Evolutionary conservation across 1,284 basidiomycete genomes (phyloP).

Genomic region (Leccinum subfulvum): DNA sequence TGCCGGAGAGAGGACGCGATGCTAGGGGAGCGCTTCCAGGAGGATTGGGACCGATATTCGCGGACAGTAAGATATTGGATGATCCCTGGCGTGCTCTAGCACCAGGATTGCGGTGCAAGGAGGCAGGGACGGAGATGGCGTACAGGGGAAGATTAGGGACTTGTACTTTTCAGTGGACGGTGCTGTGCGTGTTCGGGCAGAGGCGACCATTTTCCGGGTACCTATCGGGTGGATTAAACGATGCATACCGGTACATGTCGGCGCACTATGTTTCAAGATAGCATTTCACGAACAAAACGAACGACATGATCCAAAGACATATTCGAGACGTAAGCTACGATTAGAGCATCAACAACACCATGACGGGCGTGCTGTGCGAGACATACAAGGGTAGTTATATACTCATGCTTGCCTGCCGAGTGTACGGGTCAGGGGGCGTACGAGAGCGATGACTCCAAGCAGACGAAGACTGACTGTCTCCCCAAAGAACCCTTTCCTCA

Average conservation of each 20-base stretch:
- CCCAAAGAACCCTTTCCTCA: not conserved
- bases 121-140: not conserved
- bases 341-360: not conserved
- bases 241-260: not conserved
- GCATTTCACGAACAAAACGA: not conserved
- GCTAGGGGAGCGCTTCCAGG: constrained; percentile 15
- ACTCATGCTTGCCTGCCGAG: not conserved
- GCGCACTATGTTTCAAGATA: not conserved
- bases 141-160: not conserved
- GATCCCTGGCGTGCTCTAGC: constrained; percentile 28
- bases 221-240: too few species aligned
- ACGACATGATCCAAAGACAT: not conserved
- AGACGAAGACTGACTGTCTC: constrained; percentile 12
- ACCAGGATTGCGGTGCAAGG: not conserved
- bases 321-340: not conserved
- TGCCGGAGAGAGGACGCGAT: constrained; percentile 22
- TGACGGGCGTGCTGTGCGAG: not conserved
- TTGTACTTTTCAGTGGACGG: not conserved
- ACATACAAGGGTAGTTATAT: not conserved
- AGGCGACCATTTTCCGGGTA: not conserved
- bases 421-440: not conserved
- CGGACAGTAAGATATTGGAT: constrained; percentile 25
- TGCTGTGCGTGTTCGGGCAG: not conserved
- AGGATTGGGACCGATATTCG: constrained; percentile 24
- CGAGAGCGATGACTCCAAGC: constrained; percentile 17